Evolutionary conservation across 768 basidiomycete genomes (phyloP).

Genomic region (Lenzites betulinus): DNA sequence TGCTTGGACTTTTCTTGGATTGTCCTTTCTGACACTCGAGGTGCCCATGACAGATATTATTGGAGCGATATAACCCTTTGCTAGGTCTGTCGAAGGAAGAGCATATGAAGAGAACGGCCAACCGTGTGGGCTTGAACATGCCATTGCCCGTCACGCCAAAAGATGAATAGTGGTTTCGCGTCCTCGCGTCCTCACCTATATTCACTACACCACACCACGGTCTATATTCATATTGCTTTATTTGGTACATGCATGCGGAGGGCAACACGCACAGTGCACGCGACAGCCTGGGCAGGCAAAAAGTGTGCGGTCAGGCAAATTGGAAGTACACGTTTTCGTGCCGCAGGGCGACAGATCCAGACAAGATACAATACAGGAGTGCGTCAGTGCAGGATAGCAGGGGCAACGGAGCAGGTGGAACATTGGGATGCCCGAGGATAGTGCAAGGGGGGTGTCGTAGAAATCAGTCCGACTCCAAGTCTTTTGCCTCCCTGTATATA

Average conservation of each 20-base stretch:
- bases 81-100: slow-evolving; percentile 80
- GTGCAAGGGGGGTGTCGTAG: not conserved
- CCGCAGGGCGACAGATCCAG: slow-evolving; percentile 7
- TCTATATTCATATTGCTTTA: too few species aligned
- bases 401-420: not conserved
- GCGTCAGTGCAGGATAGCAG: not conserved
- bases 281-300: too few species aligned
- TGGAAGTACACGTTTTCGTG: slow-evolving; percentile 4
- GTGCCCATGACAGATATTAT: slow-evolving; percentile 52
- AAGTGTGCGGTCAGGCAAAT: not conserved
- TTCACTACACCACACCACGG: too few species aligned
- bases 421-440: not conserved
- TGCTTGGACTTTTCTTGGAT: not conserved
- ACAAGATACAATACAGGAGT: slow-evolving; percentile 8
- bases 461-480: not conserved
- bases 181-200: not conserved
- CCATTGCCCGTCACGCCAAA: slow-evolving; percentile 55
- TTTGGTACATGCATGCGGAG: too few species aligned
- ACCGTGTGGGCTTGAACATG: slow-evolving; percentile 86
- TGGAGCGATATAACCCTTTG: slow-evolving; percentile 88
- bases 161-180: slow-evolving; percentile 19
- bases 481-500: slow-evolving; percentile 73
- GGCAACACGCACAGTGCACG: too few species aligned
- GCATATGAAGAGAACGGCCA: slow-evolving; percentile 80
- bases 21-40: not conserved